A percentile compares a stretch with the other conserved stretches of the same genome.
phyloP scores from a whole-genome alignment of 1,284 basidiomycete genomes.

The Sparassis latifolia region DNA sequence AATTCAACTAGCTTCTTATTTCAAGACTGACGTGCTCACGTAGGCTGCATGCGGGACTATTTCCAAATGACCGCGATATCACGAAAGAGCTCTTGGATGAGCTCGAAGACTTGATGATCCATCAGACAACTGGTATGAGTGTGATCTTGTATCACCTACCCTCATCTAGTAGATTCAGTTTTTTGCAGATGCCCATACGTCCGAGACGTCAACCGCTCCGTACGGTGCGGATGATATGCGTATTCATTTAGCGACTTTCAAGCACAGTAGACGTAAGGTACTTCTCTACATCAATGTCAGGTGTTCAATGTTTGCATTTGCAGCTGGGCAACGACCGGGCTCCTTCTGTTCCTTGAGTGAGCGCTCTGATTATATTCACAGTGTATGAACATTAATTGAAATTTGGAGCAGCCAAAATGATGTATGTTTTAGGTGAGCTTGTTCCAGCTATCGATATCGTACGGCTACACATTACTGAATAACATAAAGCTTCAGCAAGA shows the following conservation, averaged over 20 bases:
- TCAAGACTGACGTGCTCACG: not conserved
- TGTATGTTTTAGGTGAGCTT: slow-evolving; percentile 2
- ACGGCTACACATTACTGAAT: no score
- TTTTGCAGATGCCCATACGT: slow-evolving; percentile 15
- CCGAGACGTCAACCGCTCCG: slow-evolving; percentile 12
- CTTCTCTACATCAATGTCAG: not conserved
- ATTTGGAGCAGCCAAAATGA: slow-evolving; percentile 1
- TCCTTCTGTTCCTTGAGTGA: no score
- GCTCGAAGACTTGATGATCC: not conserved
- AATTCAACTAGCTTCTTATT: not conserved
- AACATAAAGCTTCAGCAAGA: slow-evolving; percentile 7
- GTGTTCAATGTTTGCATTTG: no score
- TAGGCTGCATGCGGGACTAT: slow-evolving; percentile 16
- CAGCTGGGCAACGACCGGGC: no score
- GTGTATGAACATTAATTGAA: no score
- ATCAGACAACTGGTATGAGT: not conserved
- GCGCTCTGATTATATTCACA: no score
- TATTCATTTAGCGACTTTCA: slow-evolving; percentile 2
- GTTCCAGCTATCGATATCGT: not conserved
- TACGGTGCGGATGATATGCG: slow-evolving; percentile 8
- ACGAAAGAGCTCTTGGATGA: not conserved
- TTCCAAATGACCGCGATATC: slow-evolving; percentile 9
- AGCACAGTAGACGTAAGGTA: slow-evolving; percentile 6
- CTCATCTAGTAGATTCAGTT: not conserved
- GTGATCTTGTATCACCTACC: not conserved